Conservation (phyloP, 345 rosid genomes). For the Gossypium arboreum region DNA sequence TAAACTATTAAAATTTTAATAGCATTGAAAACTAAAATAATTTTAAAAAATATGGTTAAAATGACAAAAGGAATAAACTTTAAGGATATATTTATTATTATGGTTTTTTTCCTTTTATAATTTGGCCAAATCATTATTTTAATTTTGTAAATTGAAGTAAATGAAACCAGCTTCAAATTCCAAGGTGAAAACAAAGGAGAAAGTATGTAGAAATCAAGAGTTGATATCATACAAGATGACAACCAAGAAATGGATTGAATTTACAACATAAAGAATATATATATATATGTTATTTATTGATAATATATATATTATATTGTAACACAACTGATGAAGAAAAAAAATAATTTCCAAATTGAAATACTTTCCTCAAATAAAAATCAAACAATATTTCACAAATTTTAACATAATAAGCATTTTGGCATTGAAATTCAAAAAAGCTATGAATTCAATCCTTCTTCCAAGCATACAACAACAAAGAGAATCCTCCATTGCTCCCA, state of each 20-base stretch:
- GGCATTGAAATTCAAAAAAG: neutral
- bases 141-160: neutral
- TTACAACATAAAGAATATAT: neutral
- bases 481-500: constrained; percentile 50
- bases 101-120: no score
- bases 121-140: neutral
- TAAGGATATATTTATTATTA: no score
- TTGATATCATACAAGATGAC: neutral
- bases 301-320: neutral
- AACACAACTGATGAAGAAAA: neutral
- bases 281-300: neutral
- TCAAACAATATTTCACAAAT: constrained; percentile 3
- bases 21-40: no score
- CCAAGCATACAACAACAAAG: constrained; percentile 57
- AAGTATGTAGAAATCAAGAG: neutral
- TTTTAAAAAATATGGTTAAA: no score
- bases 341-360: neutral
- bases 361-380: neutral
- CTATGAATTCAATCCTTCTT: constrained; percentile 24
- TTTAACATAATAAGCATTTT: neutral
- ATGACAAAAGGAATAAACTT: no score
- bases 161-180: no score
- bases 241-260: neutral
- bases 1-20: no score
- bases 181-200: neutral